These are phyloP conservation scores for Boletus eberwhitei DNA, from an alignment of 768 basidiomycete species.

Conservation along the genomic window DNA sequence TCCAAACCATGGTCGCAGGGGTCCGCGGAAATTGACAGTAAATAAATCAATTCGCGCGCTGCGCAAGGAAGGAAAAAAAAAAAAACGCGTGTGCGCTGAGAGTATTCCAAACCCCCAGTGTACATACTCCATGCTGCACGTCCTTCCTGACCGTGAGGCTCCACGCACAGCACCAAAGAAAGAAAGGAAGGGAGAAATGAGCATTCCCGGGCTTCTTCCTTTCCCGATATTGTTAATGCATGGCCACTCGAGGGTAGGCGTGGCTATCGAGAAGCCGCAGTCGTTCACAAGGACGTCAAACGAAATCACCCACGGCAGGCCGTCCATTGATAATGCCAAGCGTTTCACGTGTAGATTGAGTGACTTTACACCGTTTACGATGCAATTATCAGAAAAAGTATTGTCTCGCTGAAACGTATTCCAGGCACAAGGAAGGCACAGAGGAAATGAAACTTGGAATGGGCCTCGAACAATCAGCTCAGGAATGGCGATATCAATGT, in stretches of 20 bases:
- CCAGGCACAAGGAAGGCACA: slow-evolving; percentile 1
- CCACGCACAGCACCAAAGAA: not conserved
- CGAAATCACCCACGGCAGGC: too few species aligned
- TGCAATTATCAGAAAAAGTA: not conserved
- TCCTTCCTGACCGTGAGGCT: not conserved
- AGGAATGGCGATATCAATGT: not conserved
- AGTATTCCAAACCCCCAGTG: too few species aligned
- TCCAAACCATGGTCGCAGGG: too few species aligned
- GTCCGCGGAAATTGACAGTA: too few species aligned
- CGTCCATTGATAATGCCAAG: not conserved
- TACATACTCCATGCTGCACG: not conserved
- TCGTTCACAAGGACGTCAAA: not conserved
- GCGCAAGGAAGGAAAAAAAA: too few species aligned
- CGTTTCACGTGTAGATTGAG: not conserved
- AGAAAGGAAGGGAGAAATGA: not conserved
- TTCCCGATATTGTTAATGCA: not conserved
- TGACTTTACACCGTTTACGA: too few species aligned
- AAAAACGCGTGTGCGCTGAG: too few species aligned
- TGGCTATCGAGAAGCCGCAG: not conserved
- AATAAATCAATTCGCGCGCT: not conserved
- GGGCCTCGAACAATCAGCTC: not conserved
- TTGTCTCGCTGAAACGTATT: not conserved
- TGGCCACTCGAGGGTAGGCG: not conserved
- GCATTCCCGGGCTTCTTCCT: not conserved
- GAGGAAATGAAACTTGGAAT: too few species aligned